phyloP scores from a whole-genome alignment of 306 rosid species.

The Herpetospermum pedunculosum region DNA sequence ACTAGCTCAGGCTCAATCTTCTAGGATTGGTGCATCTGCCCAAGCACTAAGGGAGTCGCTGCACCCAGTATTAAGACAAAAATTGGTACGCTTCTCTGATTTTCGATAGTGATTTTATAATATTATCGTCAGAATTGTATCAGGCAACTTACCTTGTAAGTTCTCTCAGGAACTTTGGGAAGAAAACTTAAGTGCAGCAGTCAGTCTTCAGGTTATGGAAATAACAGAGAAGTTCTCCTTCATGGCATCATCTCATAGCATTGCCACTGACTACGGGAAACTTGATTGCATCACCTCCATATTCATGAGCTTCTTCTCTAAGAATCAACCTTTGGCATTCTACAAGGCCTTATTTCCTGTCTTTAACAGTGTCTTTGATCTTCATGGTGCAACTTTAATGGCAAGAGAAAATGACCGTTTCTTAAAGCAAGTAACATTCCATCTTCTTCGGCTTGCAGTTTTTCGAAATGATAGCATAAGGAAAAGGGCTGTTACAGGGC shows the following conservation, averaged over 20 bases:
- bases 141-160: background rate
- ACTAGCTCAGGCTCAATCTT: constrained; percentile 95
- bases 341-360: constrained; percentile 83
- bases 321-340: constrained; percentile 77
- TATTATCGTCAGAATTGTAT: background rate
- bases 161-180: constrained; percentile 92
- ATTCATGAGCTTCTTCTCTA: constrained; percentile 77
- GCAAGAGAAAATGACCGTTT: constrained; percentile 98
- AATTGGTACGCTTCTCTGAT: constrained; percentile 49
- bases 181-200: constrained; percentile 92
- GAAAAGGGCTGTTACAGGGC: constrained; percentile 89
- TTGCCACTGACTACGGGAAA: constrained; percentile 88
- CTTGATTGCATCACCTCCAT: constrained; percentile 88
- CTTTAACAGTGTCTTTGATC: constrained; percentile 63
- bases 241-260: constrained; percentile 73
- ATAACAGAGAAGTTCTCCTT: constrained; percentile 66
- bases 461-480: constrained; percentile 84
- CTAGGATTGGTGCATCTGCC: constrained; percentile 98
- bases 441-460: constrained; percentile 91
- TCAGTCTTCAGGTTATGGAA: constrained; percentile 92
- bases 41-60: constrained; percentile 96
- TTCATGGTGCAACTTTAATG: constrained; percentile 87
- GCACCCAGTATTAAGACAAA: constrained; percentile 94
- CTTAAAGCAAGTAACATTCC: constrained; percentile 94
- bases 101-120: background rate